Evolutionary conservation across 139 green algal genomes (phyloP), one percentile per base, ranked within the genome.

Genomic region (Closterium sp.): DNA sequence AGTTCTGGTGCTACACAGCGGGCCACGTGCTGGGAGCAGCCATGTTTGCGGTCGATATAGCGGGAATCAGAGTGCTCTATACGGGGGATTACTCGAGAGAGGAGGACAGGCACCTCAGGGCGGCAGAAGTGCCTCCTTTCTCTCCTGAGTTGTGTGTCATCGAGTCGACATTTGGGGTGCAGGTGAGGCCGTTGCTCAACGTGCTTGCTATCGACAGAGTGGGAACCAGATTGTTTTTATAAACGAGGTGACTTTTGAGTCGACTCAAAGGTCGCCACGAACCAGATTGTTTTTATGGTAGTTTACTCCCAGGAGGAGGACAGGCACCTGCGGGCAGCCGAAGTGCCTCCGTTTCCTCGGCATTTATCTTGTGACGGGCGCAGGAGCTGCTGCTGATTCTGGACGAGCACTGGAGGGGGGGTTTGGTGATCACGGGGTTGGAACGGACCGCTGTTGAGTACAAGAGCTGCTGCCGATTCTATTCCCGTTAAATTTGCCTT

Each of bases 21-120:
- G 98, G 98, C 2, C 98, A 99, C 93, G 98, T 99, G 84, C 94
- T 99, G 92, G 98, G 98, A 21, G 98, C 98, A n/a, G 97, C 97
- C 38, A 99, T 99, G 98, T 99, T 99, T 95, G 96, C 97, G 95
- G 97, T 99, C 31, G 97, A 99, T 91, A 97, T 99, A 31, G 97
- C 93, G 31, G 98, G 98, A 64, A 95, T 98, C 95, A 92, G 96
- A 33, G 94, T 97, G 89, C 96, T 99, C 76, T 99, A 99, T 95
- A 99, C 98, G 1, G 95, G 95, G 2, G 90, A 93, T 69, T 92
- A 92, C 34, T 91, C 34, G 28, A 85, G 94, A 5, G 88, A 94
- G 66, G 88, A 94, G 88, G 94, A 95, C 88, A 64, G 94, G 6
- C 94, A 95, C 90, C 69, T 95, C 33, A 95, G 96, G 1, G 96